Evolutionary conservation across 768 basidiomycete species (phyloP), one percentile per base, ranked within the genome.

Genomic region (Boletus patriciae): DNA sequence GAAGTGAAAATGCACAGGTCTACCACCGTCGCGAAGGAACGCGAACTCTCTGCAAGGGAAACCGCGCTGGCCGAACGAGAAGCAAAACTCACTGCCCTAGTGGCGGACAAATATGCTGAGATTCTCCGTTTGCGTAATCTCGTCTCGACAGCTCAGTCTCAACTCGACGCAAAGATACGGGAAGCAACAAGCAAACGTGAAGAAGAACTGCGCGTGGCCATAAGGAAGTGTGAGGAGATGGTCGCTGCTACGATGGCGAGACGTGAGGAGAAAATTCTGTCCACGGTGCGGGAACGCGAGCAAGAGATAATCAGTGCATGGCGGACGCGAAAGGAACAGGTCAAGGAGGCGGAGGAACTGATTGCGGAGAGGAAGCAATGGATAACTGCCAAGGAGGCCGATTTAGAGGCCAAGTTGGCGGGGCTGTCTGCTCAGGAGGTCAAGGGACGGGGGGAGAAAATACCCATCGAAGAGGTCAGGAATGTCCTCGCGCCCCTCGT

Each of bases 401-500:
- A 87, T 65, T 60, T 87, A 40, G 74, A 74, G 49, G 70, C 62
- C 36, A 79, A 76, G 66, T 62, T 82, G 62, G 74, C 70, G 49
- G 72, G 71, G n/a, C 46, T 77, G 38, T 76, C 79, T 70, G 78
- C 80, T 59, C 74, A 63, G 16, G 64, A 66, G 18, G 38, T 8
- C 19, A 68, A 63, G 54, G 82, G 74, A 44, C 76, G 77, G 23
- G 82, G 75, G 64, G 81, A 82, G 44, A 78, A 79, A 66, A 79
- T 77, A 10, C 87, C 88, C 7, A 71, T 91, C 6, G 88, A 91
- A 64, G 90, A 91, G 68, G 84, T 91, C 25, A 87, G 86, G 73
- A 90, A 88, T 60, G 68, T 87, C 23, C 77, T 87, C 9, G 78
- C 77, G 25, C 84, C 84, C 5, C 73, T 81, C 23, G 70, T 70